phyloP scores from a whole-genome alignment of 108 stramenopile species.

The Skeletonema potamos region DNA sequence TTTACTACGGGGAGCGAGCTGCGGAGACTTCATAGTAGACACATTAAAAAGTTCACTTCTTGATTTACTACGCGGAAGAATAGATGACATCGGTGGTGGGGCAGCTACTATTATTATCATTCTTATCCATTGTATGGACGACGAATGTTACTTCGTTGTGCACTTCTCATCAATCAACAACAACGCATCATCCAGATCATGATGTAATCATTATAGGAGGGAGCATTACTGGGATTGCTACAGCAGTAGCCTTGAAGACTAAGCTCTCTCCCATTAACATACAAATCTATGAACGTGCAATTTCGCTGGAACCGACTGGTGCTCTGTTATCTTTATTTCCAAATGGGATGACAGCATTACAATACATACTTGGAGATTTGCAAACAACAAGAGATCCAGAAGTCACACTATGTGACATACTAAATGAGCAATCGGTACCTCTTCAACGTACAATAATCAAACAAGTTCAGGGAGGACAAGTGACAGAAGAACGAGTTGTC shows the following conservation, averaged over 20 bases:
- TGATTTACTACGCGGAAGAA: no score
- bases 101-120: not conserved
- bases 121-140: not conserved
- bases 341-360: conserved; percentile 13
- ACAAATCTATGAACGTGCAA: conserved; percentile 1
- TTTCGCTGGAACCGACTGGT: not conserved
- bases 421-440: not conserved
- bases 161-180: not conserved
- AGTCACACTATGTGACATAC: not conserved
- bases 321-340: conserved; percentile 13
- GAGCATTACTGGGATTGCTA: conserved; percentile 1
- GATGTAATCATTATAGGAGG: conserved; percentile 14
- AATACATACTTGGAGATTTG: not conserved
- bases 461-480: not conserved
- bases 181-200: conserved; percentile 5
- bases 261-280: not conserved
- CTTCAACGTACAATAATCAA: not conserved
- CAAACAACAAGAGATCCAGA: not conserved
- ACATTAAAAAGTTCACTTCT: no score
- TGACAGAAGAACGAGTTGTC: not conserved
- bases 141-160: not conserved
- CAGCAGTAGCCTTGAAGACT: conserved; percentile 1
- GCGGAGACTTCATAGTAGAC: no score
- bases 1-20: no score
- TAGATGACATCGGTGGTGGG: not conserved